phyloP scores from a whole-genome alignment of 495 filamentous ascomycete species.

The Mytilinidion resinicola region DNA sequence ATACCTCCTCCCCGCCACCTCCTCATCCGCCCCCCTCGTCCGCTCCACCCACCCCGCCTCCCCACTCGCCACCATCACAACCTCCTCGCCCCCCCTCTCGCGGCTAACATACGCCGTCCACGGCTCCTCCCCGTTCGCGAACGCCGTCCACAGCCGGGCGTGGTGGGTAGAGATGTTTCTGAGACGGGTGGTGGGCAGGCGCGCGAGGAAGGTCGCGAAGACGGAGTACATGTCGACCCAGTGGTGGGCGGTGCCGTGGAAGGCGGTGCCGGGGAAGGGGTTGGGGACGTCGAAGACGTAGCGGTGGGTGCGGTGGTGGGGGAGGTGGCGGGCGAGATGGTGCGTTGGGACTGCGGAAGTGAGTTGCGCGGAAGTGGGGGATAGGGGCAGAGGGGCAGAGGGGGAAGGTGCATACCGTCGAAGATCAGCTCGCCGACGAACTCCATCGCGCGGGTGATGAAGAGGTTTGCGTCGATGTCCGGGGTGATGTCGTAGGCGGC shows the following conservation, averaged over 20 bases:
- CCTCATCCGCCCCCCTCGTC: constrained; percentile 7
- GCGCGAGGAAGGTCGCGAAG: constrained; percentile 10
- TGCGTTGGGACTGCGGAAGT: not conserved
- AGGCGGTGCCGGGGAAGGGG: constrained; percentile 7
- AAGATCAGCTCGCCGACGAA: constrained; percentile 16
- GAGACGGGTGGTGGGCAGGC: not conserved
- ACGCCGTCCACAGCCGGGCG: constrained; percentile 11
- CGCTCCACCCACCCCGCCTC: constrained; percentile 15
- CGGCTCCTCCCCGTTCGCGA: constrained; percentile 13
- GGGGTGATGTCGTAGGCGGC: constrained; percentile 9
- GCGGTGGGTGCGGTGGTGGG: constrained; percentile 6
- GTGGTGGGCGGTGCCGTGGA: constrained; percentile 10
- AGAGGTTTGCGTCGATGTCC: constrained; percentile 13
- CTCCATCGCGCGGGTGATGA: constrained; percentile 2
- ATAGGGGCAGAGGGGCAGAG: not conserved
- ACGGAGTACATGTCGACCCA: constrained; percentile 21
- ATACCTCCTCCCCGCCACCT: constrained; percentile 4
- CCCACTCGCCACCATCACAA: constrained; percentile 13
- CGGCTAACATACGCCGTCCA: constrained; percentile 12
- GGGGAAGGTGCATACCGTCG: not conserved
- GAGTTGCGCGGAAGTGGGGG: not conserved
- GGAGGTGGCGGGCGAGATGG: constrained; percentile 2
- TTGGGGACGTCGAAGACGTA: constrained; percentile 17
- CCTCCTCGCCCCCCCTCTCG: not conserved
- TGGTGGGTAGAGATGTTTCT: constrained; percentile 13